Base-by-base conservation (phyloP, 1,284 basidiomycete genomes). In the Rhodotorula sp. region DNA sequence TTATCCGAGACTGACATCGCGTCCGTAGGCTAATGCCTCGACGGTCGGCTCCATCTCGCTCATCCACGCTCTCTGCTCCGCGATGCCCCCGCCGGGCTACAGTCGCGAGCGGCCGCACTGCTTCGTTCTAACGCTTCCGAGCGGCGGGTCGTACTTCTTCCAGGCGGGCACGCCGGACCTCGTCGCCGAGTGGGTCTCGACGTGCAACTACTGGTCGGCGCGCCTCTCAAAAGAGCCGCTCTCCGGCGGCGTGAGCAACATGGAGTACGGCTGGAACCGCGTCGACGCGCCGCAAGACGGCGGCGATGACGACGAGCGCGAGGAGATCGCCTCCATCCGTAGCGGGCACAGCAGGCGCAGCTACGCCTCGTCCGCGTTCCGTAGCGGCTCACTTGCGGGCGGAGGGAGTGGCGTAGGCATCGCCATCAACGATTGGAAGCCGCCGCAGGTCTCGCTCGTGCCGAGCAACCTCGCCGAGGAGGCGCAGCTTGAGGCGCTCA, bases 181-280 rank as follows among this genome's bases (percentile, higher is more conserved):
- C 29, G 94, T 97, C 51, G 91, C 92, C 79, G 96, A 99, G 81
- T 99, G 96, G 96, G 94, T 97, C 15, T 90, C 91, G 46, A 97
- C 96, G 0, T 98, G 95, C 86, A 99, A 98, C 83, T 98, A 98
- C 81, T 98, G 95, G 94, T 93, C 96, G 0, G 96, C 96, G 0
- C 86, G 95, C 46, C 89, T 88, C 74, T 94, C 91, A 81, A 94
- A 95, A 78, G 94, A 97, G 79, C 96, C 96, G 0, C 86, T 99
- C 5, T 86, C 91, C 4, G 96, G 95, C 6, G 96, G 95, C 41
- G 94, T 98, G 3, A 94, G 92, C 60, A 99, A 99, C 83, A 96
- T 98, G 90, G 97, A 99, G 81, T 98, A 99, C 79, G 96, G 96
- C 19, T 99, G 96, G 96, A 95, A 90, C 80, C 88, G 86, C 90